These are phyloP conservation scores for Stylonectria norvegica DNA, from an alignment of 2,329 filamentous ascomycete genomes.

Conservation along the genomic window DNA sequence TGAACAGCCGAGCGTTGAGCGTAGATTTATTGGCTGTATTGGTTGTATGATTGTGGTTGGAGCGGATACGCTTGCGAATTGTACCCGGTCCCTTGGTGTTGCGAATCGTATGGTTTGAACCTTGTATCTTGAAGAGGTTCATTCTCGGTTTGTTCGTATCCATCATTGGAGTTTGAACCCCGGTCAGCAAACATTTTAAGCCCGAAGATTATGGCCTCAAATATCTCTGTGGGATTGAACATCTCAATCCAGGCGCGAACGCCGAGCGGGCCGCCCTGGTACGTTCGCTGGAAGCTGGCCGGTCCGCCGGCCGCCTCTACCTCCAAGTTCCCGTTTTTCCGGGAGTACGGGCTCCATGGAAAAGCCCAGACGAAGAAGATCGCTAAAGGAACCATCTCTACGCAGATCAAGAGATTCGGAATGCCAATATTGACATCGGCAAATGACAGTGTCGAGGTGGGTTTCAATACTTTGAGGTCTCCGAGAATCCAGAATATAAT, in stretches of 20 bases:
- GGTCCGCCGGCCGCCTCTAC: neutral
- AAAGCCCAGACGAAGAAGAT: conserved; percentile 19
- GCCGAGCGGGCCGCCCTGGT: conserved; percentile 16
- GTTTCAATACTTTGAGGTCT: conserved; percentile 9
- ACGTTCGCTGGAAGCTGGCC: neutral
- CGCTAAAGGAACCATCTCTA: conserved; percentile 19
- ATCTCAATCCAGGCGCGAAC: conserved; percentile 17
- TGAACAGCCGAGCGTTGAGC: too few relatives aligned
- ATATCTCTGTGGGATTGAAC: conserved; percentile 15
- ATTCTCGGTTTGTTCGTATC: neutral
- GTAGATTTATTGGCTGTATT: too few relatives aligned
- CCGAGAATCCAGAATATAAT: conserved; percentile 18
- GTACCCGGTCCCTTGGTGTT: too few relatives aligned
- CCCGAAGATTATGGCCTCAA: conserved; percentile 14
- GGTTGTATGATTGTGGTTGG: too few relatives aligned
- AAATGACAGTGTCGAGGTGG: conserved; percentile 16
- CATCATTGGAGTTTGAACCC: neutral
- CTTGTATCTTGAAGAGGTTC: neutral
- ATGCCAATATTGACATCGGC: conserved; percentile 21
- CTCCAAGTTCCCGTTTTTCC: neutral
- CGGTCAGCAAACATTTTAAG: neutral
- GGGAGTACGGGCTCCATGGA: conserved; percentile 18
- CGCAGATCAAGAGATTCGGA: conserved; percentile 17
- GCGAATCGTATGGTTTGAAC: too few relatives aligned
- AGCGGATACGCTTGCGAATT: conserved; percentile 4